Base-by-base conservation (phyloP, 345 rosid genomes). In the Angophora floribunda region DNA sequence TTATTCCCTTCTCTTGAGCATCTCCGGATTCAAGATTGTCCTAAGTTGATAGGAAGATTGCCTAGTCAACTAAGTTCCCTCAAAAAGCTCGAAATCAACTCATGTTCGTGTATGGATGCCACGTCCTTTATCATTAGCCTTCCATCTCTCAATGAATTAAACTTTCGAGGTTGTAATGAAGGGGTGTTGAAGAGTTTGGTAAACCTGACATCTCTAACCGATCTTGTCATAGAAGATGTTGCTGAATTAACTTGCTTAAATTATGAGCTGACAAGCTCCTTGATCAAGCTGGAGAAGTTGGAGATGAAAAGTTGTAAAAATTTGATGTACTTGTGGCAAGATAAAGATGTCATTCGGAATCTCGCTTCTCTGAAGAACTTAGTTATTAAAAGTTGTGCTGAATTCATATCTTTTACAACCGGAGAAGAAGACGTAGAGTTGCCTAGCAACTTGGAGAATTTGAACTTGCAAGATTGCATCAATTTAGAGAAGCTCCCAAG, bases 271-370 rank as follows among this genome's bases (percentile, higher is more conserved):
- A 26, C 86, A 30, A 49, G 53, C 36, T 85, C 86, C 53, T 85
- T 49, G 7, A 50, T 28, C 13, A 30, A 49, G 86, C 55, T 85
- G 15, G 86, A 85, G 1, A 51, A 50, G 41, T 17, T 85, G 86
- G 1, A 9, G 45, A 67, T 67, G 0, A 0, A 0, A 0, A 0
- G 6, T 5, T 67, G 79, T 67, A 1, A 1, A 2, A 0, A 32
- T 11, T 67, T 67, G 2, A 30, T 1, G 7, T 16, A 16, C 41
- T 7, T 67, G 11, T 67, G 79, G 45, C 44, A 67, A 30, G 79
- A 67, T 1, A 5, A 0, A 16, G 79, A 30, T 67, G 22, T 0
- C 7, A 32, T 67, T 15, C 6, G 0, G 3, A 32, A 1, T 30
- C 45, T 67, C 1, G 0, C 1, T 14, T 67, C 12, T 67, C 2